Evolutionary conservation across 768 basidiomycete species (phyloP).

Genomic region (Suillus subalutaceus): DNA sequence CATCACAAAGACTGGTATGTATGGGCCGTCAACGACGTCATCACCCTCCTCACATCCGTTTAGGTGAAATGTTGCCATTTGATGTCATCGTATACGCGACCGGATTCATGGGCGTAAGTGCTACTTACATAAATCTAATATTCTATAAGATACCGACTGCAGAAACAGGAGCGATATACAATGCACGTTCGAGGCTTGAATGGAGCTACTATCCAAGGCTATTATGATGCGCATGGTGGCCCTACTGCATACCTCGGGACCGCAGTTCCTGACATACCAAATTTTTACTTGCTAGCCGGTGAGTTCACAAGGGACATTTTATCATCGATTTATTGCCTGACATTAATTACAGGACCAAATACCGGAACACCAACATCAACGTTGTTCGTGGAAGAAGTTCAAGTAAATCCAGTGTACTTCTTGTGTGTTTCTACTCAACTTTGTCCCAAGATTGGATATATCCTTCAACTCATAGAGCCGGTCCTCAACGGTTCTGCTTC

Average conservation of each 20-base stretch:
- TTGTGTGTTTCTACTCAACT: not conserved
- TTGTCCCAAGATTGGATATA: constrained; percentile 28
- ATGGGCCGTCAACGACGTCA: not conserved
- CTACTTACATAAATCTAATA: not conserved
- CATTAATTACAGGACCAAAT: constrained; percentile 27
- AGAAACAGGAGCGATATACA: constrained; percentile 23
- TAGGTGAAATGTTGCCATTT: constrained; percentile 30
- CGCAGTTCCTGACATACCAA: constrained; percentile 39
- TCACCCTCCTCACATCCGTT: not conserved
- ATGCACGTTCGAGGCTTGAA: constrained; percentile 27
- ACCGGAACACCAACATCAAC: constrained; percentile 28
- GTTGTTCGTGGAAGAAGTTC: constrained; percentile 31
- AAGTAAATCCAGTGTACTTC: constrained; percentile 19
- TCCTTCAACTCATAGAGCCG: constrained; percentile 32
- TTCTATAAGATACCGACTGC: not conserved
- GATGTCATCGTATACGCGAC: constrained; percentile 39
- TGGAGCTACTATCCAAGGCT: constrained; percentile 28
- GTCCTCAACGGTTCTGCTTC: constrained; percentile 26
- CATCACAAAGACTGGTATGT: constrained; percentile 27
- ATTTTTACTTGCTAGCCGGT: constrained; percentile 37
- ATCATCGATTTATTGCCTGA: not conserved
- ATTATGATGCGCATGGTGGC: constrained; percentile 32
- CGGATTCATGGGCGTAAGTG: constrained; percentile 33
- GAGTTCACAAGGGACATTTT: constrained; percentile 6
- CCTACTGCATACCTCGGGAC: constrained; percentile 38